These are phyloP conservation scores for Ramaria rubella DNA, from an alignment of 768 basidiomycete species.

Conservation along the genomic window DNA sequence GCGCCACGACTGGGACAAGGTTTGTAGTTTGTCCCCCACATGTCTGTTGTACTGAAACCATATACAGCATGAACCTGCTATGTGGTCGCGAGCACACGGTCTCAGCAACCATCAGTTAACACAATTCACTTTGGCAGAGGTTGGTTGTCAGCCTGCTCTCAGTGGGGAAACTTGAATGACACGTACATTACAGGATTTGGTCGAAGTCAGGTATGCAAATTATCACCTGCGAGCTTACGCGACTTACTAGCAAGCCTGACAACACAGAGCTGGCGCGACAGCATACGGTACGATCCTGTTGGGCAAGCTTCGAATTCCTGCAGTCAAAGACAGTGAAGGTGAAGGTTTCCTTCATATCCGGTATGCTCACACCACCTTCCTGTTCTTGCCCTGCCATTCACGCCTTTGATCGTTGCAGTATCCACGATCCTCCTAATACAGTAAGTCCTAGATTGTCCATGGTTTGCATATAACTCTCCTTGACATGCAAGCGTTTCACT, in stretches of 20 bases:
- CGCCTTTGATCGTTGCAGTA: constrained; percentile 32
- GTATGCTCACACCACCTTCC: constrained; percentile 30
- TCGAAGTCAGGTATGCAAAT: constrained; percentile 1
- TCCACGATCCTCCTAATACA: constrained; percentile 70
- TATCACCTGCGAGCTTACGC: background rate
- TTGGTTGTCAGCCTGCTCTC: background rate
- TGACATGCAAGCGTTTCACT: background rate
- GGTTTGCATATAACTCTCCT: background rate
- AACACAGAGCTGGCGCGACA: constrained; percentile 41
- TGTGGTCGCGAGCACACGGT: constrained; percentile 59
- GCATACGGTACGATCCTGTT: constrained; percentile 68
- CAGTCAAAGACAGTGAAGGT: constrained; percentile 54
- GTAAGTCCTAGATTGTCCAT: constrained; percentile 31
- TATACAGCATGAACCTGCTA: constrained; percentile 40
- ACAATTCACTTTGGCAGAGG: background rate
- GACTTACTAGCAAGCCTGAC: constrained; percentile 39
- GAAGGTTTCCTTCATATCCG: constrained; percentile 66
- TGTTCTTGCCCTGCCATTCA: background rate
- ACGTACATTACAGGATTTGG: constrained; percentile 8
- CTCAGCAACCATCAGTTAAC: constrained; percentile 46
- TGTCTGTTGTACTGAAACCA: background rate
- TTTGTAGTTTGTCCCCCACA: constrained; percentile 19
- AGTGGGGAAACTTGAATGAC: background rate
- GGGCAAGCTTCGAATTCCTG: constrained; percentile 70
- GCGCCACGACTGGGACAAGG: constrained; percentile 63